Conservation (phyloP, 2,329 filamentous ascomycete genomes). For the Cercospora sp. region DNA sequence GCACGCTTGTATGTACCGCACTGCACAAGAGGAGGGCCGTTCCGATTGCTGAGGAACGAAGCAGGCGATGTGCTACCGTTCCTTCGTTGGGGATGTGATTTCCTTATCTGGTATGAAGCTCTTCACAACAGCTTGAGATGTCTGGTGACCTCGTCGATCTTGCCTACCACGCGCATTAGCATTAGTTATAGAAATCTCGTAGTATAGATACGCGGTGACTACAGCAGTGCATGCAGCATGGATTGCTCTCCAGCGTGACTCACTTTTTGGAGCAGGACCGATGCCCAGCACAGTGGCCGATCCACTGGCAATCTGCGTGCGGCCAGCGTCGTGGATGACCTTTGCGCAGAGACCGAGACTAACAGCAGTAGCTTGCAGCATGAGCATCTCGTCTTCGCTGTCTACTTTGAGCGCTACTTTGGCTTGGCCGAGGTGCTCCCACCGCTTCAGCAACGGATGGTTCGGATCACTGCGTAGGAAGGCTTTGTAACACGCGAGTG, state of each 20-base stretch:
- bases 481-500: slow-evolving; percentile 82
- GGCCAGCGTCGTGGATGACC: slow-evolving; percentile 90
- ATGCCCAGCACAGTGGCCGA: slow-evolving; percentile 88
- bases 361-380: slow-evolving; percentile 77
- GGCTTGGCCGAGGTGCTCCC: slow-evolving; percentile 70
- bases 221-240: neutral
- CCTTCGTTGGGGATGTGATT: neutral
- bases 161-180: slow-evolving; percentile 26
- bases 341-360: slow-evolving; percentile 83
- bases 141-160: slow-evolving; percentile 84
- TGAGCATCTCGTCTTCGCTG: slow-evolving; percentile 73
- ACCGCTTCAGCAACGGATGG: slow-evolving; percentile 70
- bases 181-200: neutral
- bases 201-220: neutral
- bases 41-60: neutral
- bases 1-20: neutral
- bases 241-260: neutral
- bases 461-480: slow-evolving; percentile 59
- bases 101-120: neutral
- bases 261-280: slow-evolving; percentile 71
- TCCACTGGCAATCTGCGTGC: slow-evolving; percentile 92
- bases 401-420: slow-evolving; percentile 73
- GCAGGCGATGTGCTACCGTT: neutral
- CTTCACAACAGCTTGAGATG: slow-evolving; percentile 75
- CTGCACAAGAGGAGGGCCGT: neutral